Percentiles rank a stretch among this genome's conserved stretches.
phyloP scores from a whole-genome alignment of 441 rosid genomes.

The Cnidoscolus chayamansa region DNA sequence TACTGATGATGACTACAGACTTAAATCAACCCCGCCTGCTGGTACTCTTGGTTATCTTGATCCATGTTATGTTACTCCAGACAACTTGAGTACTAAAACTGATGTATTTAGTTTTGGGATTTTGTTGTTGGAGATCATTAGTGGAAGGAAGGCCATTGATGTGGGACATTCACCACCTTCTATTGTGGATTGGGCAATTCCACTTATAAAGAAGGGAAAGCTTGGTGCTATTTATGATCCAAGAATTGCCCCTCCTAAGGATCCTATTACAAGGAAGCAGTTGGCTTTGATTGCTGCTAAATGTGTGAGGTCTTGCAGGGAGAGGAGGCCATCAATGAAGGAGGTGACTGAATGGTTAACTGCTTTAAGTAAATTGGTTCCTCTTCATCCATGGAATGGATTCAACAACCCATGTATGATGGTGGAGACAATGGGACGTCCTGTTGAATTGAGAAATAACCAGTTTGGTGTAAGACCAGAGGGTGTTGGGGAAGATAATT shows the following conservation, averaged over 20 bases:
- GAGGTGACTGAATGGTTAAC: slow-evolving; percentile 82
- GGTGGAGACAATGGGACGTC: slow-evolving; percentile 86
- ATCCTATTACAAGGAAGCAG: slow-evolving; percentile 69
- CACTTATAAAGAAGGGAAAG: slow-evolving; percentile 88
- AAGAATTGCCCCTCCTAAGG: slow-evolving; percentile 53
- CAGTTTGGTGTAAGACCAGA: slow-evolving; percentile 24
- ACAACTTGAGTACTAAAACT: slow-evolving; percentile 82
- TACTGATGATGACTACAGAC: slow-evolving; percentile 56
- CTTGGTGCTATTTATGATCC: slow-evolving; percentile 75
- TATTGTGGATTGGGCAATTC: slow-evolving; percentile 94
- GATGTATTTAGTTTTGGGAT: slow-evolving; percentile 98
- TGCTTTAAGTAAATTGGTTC: slow-evolving; percentile 64
- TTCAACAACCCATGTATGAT: slow-evolving; percentile 92
- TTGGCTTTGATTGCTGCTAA: slow-evolving; percentile 76
- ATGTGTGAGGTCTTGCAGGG: slow-evolving; percentile 96
- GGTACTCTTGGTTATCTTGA: slow-evolving; percentile 96
- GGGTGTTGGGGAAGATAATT: slow-evolving; percentile 29
- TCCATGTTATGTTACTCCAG: slow-evolving; percentile 93
- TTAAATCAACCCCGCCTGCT: slow-evolving; percentile 92
- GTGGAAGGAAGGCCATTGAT: slow-evolving; percentile 94
- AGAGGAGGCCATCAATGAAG: slow-evolving; percentile 85
- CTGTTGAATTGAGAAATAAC: slow-evolving; percentile 47
- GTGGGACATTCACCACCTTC: slow-evolving; percentile 85
- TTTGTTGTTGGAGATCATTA: slow-evolving; percentile 83
- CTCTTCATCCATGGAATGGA: slow-evolving; percentile 84